Evolutionary conservation across 2,329 filamentous ascomycete genomes (phyloP), one percentile per base, ranked within the genome.

Genomic region (Emydomyces testavorans): DNA sequence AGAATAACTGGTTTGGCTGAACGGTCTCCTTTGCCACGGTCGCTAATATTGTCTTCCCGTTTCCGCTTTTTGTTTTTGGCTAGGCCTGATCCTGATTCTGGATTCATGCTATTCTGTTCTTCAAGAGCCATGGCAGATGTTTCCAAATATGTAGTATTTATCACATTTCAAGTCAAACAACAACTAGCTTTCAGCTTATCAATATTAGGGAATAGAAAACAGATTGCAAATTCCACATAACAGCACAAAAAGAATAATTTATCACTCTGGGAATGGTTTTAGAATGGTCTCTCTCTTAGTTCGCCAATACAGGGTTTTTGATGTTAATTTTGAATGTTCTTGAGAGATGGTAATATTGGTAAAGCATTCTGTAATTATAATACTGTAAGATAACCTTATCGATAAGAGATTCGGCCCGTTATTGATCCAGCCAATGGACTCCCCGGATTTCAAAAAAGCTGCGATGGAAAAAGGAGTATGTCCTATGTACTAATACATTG

Each of bases 51-150:
- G 24, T 62, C 58, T n/a, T 64, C 56, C 49, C 56, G 54, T 54
- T 66, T 61, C 23, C 58, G 55, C 46, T 65, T 66, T 50, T 62
- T 63, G 41, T 50, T 60, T 41, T 58, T 58, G 48, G 59, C 62
- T 13, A n/a, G 8, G 4, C 31, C 7, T 28, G 39, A 40, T 36
- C 23, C n/a, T 15, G 26, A 13, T 24, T 40, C 28, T 18, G 10
- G 16, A 11, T 26, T 24, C 7, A 34, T 36, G 21, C 42, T 34
- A 16, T 21, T 20, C 20, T 24, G 40, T 18, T 35, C 28, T 11
- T 39, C 37, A 10, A 26, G 20, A 4, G 36, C 28, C 45, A 47
- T 47, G 15, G 7, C 15, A n/a, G 11, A 28, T 29, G 28, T 18
- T 20, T 21, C 21, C 35, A 13, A 38, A 11, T 36, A 15, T 16